Evolutionary conservation across 768 basidiomycete species (phyloP).

Genomic region (Boletus reticulatus): DNA sequence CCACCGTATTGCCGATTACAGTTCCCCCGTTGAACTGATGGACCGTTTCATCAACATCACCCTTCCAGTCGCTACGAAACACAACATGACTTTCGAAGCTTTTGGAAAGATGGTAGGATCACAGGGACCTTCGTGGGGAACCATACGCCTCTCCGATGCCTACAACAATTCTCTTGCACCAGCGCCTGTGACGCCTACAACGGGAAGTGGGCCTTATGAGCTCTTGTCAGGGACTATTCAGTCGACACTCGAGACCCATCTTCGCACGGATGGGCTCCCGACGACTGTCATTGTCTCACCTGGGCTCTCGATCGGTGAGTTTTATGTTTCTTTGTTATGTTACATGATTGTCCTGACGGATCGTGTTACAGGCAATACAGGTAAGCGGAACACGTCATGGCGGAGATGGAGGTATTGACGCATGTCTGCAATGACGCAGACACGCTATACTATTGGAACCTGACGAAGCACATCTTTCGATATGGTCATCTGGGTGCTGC

Average conservation of each 20-base stretch:
- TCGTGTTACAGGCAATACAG: slow-evolving; percentile 21
- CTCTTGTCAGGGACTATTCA: slow-evolving; percentile 45
- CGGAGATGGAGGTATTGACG: slow-evolving; percentile 22
- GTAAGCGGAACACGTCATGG: slow-evolving; percentile 13
- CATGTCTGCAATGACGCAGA: slow-evolving; percentile 28
- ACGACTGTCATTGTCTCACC: slow-evolving; percentile 36
- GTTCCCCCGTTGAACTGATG: slow-evolving; percentile 14
- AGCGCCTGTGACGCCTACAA: slow-evolving; percentile 43
- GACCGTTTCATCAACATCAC: slow-evolving; percentile 8
- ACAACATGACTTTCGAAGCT: slow-evolving; percentile 41
- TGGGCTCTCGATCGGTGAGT: slow-evolving; percentile 24
- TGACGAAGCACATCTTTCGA: slow-evolving; percentile 47
- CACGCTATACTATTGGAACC: slow-evolving; percentile 44
- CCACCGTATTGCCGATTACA: slow-evolving; percentile 35
- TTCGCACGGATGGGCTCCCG: slow-evolving; percentile 23
- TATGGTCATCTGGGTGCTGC: slow-evolving; percentile 34
- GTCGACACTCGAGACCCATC: slow-evolving; percentile 34
- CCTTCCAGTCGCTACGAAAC: slow-evolving; percentile 22
- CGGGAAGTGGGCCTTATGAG: slow-evolving; percentile 34
- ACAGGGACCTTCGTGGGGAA: slow-evolving; percentile 32
- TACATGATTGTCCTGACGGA: slow-evolving; percentile 1
- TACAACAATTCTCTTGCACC: slow-evolving; percentile 36
- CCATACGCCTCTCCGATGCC: slow-evolving; percentile 37
- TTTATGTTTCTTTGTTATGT: not conserved
- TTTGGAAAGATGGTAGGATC: slow-evolving; percentile 36